Base-by-base conservation (phyloP, 495 filamentous ascomycete genomes). In the Viridothelium virens region DNA sequence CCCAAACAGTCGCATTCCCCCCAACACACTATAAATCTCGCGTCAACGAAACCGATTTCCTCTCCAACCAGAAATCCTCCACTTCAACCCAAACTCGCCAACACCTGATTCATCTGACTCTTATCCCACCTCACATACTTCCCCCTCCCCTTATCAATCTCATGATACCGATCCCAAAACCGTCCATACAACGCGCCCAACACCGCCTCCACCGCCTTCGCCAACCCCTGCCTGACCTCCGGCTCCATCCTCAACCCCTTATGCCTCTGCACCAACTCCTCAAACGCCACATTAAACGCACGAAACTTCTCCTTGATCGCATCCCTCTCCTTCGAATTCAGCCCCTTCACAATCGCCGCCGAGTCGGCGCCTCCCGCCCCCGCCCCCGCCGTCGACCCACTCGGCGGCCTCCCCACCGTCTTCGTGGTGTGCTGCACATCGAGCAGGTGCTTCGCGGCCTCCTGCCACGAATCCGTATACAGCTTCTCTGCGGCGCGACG, bases 81-180 rank as follows among this genome's bases (percentile, higher is more conserved):
- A 47, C 12, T 34, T 63, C 37, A 72, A 4, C 63, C 68, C 70
- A 80, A 66, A 12, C 71, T 62, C n/a, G 75, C 73, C 68, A 80
- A 65, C 12, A 67, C 53, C 34, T 66, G 47, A 12, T 66, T 68
- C 65, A 80, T 67, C 67, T 73, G 67, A 46, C 61, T 82, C 78
- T 96, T 96, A 78, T 97, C 92, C 74, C 94, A 97, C 80, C 93
- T 96, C 77, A 93, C 91, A 77, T 97, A 96, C 78, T 97, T 97
- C 66, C 91, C 91, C 74, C 90, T 90, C 39, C 94, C 92, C 77
- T 94, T 96, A 77, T 97, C 96, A 70, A 96, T 83, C 79, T 97
- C 94, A 74, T 97, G 93, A 77, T 99, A 99, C 25, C 92, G 86
- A 78, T 97, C 95, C 82, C 91, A 96, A 78, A 97, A 99, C 12